Percentiles rank a stretch among this genome's conserved stretches.
phyloP scores from a whole-genome alignment of 1,284 basidiomycete species.

The Kwoniella shivajii region DNA sequence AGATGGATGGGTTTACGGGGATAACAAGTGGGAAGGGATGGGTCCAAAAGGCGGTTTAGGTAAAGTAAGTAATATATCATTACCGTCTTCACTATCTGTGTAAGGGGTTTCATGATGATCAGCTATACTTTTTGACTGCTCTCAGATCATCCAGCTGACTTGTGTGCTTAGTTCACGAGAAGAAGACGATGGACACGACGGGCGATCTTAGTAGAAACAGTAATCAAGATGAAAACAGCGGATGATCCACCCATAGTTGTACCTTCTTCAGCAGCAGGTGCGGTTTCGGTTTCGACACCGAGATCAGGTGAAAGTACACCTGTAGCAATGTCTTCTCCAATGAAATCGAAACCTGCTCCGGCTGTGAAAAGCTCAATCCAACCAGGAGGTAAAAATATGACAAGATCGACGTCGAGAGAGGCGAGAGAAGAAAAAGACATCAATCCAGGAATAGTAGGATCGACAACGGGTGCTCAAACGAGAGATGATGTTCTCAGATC shows the following conservation, averaged over 20 bases:
- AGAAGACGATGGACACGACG: conserved; percentile 80
- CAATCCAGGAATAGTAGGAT: not conserved
- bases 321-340: conserved; percentile 1
- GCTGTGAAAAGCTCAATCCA: conserved; percentile 2
- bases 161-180: conserved; percentile 71
- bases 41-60: conserved; percentile 79
- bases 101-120: too few species aligned
- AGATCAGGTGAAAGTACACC: not conserved
- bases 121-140: too few species aligned
- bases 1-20: conserved; percentile 92
- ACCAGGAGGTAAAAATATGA: not conserved
- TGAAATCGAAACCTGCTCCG: conserved; percentile 15
- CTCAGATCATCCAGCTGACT: too few species aligned
- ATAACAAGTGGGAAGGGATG: conserved; percentile 91
- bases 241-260: conserved; percentile 18
- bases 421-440: not conserved
- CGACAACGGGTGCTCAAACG: conserved; percentile 23
- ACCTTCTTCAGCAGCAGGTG: not conserved
- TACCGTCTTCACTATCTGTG: too few species aligned
- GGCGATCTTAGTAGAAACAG: conserved; percentile 71
- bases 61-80: conserved; percentile 59
- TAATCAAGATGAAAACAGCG: conserved; percentile 56
- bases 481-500: conserved; percentile 50
- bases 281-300: conserved; percentile 2
- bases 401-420: not conserved